Evolutionary conservation across 2,329 filamentous ascomycete species (phyloP).

Genomic region (Phyllosticta paracitricarpa): DNA sequence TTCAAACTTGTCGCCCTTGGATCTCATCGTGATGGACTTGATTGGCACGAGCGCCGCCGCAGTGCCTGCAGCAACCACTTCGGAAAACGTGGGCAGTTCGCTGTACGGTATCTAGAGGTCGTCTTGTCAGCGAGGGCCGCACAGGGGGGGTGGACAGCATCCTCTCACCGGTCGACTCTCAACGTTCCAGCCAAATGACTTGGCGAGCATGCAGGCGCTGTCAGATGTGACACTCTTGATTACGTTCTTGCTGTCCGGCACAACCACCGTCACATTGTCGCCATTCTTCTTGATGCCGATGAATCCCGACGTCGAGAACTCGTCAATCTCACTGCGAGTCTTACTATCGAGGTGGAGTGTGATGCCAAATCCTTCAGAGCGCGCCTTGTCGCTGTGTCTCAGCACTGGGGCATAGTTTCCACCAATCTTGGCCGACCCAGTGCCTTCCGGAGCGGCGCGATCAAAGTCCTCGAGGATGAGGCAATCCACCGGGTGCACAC

Average conservation of each 20-base stretch:
- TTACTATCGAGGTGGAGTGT: constrained; percentile 87
- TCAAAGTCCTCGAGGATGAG: constrained; percentile 90
- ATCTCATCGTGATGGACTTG: constrained; percentile 71
- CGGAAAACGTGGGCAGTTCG: constrained; percentile 54
- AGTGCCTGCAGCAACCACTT: constrained; percentile 87
- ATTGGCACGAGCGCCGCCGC: constrained; percentile 88
- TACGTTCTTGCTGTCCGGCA: constrained; percentile 79
- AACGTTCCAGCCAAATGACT: constrained; percentile 72
- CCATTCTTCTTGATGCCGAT: constrained; percentile 62
- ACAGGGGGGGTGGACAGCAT: neutral
- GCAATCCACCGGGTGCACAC: constrained; percentile 74
- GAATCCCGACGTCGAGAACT: constrained; percentile 93
- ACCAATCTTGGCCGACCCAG: constrained; percentile 84
- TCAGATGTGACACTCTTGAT: constrained; percentile 82
- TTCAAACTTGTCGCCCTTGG: constrained; percentile 44
- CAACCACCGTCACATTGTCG: constrained; percentile 59
- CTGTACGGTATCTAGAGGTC: constrained; percentile 50
- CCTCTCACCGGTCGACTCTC: constrained; percentile 58
- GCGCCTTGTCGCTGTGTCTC: constrained; percentile 73
- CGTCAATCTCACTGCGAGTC: constrained; percentile 76
- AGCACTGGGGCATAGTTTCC: constrained; percentile 94
- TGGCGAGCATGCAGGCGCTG: constrained; percentile 65
- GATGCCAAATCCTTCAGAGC: constrained; percentile 76
- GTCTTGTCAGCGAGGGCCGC: neutral
- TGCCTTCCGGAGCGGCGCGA: constrained; percentile 82